Evolutionary conservation across 441 rosid genomes (phyloP).

Genomic region (Theobroma grandiflorum): DNA sequence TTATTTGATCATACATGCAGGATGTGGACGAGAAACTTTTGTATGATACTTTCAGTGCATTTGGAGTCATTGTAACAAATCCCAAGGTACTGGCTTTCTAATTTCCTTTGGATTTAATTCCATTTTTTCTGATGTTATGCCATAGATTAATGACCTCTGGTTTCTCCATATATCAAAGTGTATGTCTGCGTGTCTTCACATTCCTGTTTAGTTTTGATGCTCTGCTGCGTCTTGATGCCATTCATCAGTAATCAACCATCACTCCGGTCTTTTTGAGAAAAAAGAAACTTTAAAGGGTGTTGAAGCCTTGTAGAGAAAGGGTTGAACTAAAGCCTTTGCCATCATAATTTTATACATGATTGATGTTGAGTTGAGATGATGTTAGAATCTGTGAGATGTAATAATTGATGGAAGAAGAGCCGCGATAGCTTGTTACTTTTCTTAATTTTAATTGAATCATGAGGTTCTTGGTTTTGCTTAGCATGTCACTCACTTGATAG

Average conservation of each 20-base stretch:
- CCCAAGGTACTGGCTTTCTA: slow-evolving; percentile 68
- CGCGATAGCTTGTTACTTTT: not conserved
- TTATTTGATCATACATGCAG: slow-evolving; percentile 44
- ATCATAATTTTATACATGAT: not conserved
- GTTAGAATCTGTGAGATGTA: not conserved
- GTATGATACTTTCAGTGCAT: slow-evolving; percentile 96
- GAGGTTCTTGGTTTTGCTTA: no score
- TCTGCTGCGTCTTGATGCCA: slow-evolving; percentile 12
- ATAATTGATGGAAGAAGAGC: not conserved
- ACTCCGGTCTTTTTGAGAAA: not conserved
- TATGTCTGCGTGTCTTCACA: not conserved
- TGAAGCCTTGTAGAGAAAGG: not conserved
- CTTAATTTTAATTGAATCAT: no score
- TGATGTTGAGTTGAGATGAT: not conserved
- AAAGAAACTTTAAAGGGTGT: not conserved
- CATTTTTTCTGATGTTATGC: not conserved
- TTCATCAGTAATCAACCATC: not conserved
- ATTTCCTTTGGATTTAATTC: not conserved
- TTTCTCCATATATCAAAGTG: not conserved
- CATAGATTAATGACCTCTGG: not conserved
- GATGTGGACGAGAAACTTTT: slow-evolving; percentile 96
- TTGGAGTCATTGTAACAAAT: slow-evolving; percentile 92
- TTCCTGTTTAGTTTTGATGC: not conserved
- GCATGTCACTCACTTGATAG: no score
- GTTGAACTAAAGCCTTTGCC: not conserved